These are phyloP conservation scores for Metschnikowia gruessii DNA, from an alignment of 805 yeast genomes.

Conservation along the genomic window DNA sequence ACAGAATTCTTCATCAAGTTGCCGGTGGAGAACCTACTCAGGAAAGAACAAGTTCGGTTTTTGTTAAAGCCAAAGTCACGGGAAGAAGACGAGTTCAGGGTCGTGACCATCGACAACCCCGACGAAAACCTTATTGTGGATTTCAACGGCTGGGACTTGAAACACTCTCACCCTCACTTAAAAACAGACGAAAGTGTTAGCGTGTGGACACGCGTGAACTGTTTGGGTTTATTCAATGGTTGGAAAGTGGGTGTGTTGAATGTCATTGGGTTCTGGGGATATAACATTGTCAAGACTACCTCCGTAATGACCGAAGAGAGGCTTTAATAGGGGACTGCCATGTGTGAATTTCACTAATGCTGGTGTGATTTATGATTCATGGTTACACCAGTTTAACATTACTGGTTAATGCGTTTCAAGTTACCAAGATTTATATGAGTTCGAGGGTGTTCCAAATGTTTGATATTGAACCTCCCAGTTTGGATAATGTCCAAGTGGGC, in stretches of 20 bases:
- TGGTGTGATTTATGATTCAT: too few species aligned
- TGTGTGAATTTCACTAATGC: too few species aligned
- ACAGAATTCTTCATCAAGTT: constrained; percentile 70
- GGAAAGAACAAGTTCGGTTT: constrained; percentile 78
- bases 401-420: too few species aligned
- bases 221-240: constrained; percentile 64
- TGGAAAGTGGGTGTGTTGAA: constrained; percentile 87
- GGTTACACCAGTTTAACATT: too few species aligned
- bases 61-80: constrained; percentile 43
- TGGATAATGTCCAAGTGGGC: too few species aligned
- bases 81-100: constrained; percentile 34
- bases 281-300: constrained; percentile 54
- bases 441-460: too few species aligned
- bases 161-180: constrained; percentile 2
- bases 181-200: constrained; percentile 32
- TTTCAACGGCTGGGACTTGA: constrained; percentile 24
- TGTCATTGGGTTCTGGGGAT: constrained; percentile 79
- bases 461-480: too few species aligned
- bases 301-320: constrained; percentile 20
- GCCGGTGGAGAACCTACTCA: constrained; percentile 82
- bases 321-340: constrained; percentile 10
- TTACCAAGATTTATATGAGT: too few species aligned
- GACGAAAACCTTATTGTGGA: constrained; percentile 55
- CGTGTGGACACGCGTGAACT: constrained; percentile 38
- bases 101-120: constrained; percentile 44